Evolutionary conservation across 1,284 basidiomycete species (phyloP), one percentile per base, ranked within the genome.

Genomic region (Apiotrichum siamense): DNA sequence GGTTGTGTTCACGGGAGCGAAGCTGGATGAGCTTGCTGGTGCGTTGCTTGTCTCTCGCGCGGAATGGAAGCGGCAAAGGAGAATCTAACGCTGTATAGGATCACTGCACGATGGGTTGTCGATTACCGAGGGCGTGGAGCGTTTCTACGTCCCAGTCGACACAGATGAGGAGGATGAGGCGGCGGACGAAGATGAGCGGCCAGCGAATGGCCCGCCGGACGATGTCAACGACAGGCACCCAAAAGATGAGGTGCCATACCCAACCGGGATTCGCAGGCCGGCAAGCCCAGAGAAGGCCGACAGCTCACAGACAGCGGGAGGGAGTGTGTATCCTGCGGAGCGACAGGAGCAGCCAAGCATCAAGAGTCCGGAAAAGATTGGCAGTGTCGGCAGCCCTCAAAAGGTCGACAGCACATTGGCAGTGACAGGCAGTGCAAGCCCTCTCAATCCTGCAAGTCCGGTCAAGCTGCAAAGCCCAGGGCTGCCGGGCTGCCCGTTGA

Each of bases 1-100:
- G 49, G 65, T 58, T 17, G 38, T 54, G 26, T 60, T 64, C 27
- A 56, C 38, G 7, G 61, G 55, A 21, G 58, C 44, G 15, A 61
- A 58, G 44, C 18, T 67, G 47, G 59, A 62, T 29, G 55, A 48
- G 12, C 45, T 71, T 29, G 55, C 57, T 26, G 53, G 66, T 69
- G 44, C 44, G 65, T 49, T 7, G 7, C 21, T 18, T 23, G 10
- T 13, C 15, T 15, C 10, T 18, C 23, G 15, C 15, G 23, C 12
- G 36, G 24, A 9, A 20, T n/a, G n/a, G n/a, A n/a, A n/a, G n/a
- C n/a, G n/a, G n/a, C 35, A 15, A 42, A 36, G 20, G 21, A 43
- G n/a, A 15, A 17, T n/a, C 31, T 33, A 23, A 31, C 11, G 35
- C 33, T 4, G 4, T 18, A 23, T 11, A 54, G 69, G 60, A 9